Evolutionary conservation across 345 rosid species (phyloP).

Genomic region (Hibiscus syriacus): DNA sequence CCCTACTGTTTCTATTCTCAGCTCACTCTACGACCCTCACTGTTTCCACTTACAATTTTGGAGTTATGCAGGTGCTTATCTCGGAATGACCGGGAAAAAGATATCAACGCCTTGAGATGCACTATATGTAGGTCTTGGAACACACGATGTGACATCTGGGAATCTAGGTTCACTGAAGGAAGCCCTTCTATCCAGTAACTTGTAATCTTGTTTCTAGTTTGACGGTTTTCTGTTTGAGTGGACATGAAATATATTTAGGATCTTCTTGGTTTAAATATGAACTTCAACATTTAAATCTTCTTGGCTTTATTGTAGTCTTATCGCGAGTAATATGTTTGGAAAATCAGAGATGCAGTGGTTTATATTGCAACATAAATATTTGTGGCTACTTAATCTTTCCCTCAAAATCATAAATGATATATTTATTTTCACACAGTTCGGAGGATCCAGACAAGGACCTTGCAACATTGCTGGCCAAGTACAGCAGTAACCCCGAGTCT

Average conservation of each 20-base stretch:
- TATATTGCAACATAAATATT: not conserved
- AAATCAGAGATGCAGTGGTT: not conserved
- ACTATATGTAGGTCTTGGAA: conserved; percentile 69
- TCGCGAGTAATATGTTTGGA: not conserved
- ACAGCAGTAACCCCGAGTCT: conserved; percentile 49
- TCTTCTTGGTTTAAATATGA: not conserved
- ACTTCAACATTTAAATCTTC: not conserved
- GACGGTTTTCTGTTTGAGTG: not conserved
- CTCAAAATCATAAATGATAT: not conserved
- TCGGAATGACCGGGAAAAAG: conserved; percentile 89
- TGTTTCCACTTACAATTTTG: not conserved
- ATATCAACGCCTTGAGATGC: conserved; percentile 84
- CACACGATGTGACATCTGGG: conserved; percentile 75
- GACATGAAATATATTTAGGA: not conserved
- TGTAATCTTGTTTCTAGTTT: conserved; percentile 35
- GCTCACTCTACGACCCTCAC: not conserved
- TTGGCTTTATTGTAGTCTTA: not conserved
- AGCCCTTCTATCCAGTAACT: conserved; percentile 48
- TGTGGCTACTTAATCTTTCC: not conserved
- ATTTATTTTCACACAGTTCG: conserved; percentile 41
- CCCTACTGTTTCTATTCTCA: not conserved
- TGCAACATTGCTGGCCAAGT: conserved; percentile 40
- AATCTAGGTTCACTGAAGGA: conserved; percentile 58
- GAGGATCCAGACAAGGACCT: conserved; percentile 59
- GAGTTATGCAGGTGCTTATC: conserved; percentile 62